Evolutionary conservation across 2,329 filamentous ascomycete species (phyloP).

Genomic region (Fusarium zealandicum): DNA sequence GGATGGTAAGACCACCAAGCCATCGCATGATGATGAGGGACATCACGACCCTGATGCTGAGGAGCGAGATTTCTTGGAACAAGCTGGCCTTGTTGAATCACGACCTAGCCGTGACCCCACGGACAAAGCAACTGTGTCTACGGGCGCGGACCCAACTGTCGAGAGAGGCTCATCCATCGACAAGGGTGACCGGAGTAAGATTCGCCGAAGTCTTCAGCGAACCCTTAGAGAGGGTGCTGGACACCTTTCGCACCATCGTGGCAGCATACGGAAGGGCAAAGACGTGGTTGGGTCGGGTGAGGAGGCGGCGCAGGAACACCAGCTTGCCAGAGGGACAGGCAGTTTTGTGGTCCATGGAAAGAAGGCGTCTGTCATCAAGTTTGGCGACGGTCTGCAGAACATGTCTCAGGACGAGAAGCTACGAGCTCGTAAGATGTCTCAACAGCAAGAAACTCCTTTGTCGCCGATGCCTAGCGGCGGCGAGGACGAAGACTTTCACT

Average conservation of each 20-base stretch:
- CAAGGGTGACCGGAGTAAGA: conserved; percentile 67
- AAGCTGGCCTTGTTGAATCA: conserved; percentile 68
- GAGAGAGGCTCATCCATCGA: conserved; percentile 49
- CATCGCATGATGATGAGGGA: conserved; percentile 30
- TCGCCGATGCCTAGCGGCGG: conserved; percentile 48
- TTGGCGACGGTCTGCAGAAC: conserved; percentile 87
- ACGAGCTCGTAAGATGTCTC: conserved; percentile 64
- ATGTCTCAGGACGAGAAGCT: conserved; percentile 77
- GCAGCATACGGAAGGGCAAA: conserved; percentile 74
- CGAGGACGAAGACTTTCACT: conserved; percentile 60
- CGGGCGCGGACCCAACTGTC: conserved; percentile 43
- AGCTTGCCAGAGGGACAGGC: conserved; percentile 78
- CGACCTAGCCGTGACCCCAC: conserved; percentile 41
- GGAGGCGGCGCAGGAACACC: conserved; percentile 63
- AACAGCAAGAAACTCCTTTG: conserved; percentile 49
- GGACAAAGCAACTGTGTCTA: conserved; percentile 48
- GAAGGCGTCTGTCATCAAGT: conserved; percentile 96
- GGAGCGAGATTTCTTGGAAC: conserved; percentile 72
- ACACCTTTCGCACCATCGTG: conserved; percentile 71
- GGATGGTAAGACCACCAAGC: conserved; percentile 30
- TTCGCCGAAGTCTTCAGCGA: conserved; percentile 86
- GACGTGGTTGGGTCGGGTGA: conserved; percentile 56
- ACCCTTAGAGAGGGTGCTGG: conserved; percentile 83
- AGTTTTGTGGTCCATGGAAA: conserved; percentile 98
- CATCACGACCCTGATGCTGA: conserved; percentile 66